Conservation (phyloP, 116 monocot genomes). For the Dioscorea cayenensis region DNA sequence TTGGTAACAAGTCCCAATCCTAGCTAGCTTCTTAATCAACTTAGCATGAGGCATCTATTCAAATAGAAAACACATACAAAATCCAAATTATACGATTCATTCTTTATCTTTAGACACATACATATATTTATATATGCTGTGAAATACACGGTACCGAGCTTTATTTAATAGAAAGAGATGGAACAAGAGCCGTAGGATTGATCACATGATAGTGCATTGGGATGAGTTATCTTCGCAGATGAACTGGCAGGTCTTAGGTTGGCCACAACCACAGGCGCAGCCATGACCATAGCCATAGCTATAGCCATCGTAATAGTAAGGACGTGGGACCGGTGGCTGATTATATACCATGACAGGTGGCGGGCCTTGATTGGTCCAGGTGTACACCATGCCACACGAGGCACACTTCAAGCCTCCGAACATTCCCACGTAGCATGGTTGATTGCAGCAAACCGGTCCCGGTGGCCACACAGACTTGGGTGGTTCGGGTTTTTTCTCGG, state of each 20-base stretch:
- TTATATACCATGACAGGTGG: not conserved
- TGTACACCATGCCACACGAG: not conserved
- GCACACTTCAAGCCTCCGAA: not conserved
- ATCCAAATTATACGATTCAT: no score
- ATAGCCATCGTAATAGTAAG: no score
- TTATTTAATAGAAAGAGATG: no score
- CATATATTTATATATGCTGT: no score
- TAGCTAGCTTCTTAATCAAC: no score
- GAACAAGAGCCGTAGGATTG: not conserved
- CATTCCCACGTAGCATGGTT: conserved; percentile 1
- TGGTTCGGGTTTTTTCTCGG: conserved; percentile 1
- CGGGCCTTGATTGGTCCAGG: not conserved
- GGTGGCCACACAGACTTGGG: not conserved
- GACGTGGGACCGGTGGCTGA: not conserved
- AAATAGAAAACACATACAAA: no score
- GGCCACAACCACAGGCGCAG: not conserved
- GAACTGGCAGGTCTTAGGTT: not conserved
- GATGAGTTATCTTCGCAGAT: not conserved
- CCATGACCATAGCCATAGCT: no score
- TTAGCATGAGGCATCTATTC: no score
- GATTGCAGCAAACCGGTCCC: conserved; percentile 2
- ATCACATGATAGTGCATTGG: not conserved
- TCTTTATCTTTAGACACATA: no score
- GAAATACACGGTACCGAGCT: no score
- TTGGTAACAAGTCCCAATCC: no score